Conservation (phyloP, 1,284 basidiomycete genomes). For the Cutaneotrichosporon mucoides region DNA sequence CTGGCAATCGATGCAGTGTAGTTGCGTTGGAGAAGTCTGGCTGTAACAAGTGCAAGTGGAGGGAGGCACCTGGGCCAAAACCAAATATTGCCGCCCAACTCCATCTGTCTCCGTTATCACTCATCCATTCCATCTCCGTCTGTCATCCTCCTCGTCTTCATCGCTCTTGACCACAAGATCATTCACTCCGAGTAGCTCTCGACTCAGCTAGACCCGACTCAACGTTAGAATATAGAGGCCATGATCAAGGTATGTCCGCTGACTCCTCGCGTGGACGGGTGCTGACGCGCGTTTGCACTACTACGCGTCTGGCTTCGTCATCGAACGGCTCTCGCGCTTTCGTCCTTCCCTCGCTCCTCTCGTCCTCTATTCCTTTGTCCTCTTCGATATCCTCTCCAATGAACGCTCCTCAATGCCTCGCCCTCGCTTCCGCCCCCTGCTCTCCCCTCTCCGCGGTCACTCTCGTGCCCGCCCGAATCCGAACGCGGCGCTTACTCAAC, state of each 20-base stretch:
- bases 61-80: background rate
- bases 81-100: background rate
- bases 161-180: background rate
- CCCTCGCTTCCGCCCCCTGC: background rate
- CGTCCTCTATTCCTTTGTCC: background rate
- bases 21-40: no score
- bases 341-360: background rate
- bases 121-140: background rate
- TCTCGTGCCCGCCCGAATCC: no score
- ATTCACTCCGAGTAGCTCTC: no score
- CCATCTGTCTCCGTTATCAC: background rate
- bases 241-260: constrained; percentile 54
- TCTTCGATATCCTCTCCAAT: no score
- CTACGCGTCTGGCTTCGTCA: no score
- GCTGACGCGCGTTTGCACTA: constrained; percentile 2
- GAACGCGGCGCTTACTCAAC: background rate
- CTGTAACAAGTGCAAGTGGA: background rate
- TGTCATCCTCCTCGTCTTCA: background rate
- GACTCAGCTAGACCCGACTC: background rate
- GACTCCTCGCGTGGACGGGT: background rate
- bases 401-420: background rate
- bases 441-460: background rate
- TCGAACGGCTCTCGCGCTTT: no score
- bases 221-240: constrained; percentile 3
- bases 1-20: background rate